Evolutionary conservation across 2,329 filamentous ascomycete genomes (phyloP).

Genomic region (Penicillium sp.): DNA sequence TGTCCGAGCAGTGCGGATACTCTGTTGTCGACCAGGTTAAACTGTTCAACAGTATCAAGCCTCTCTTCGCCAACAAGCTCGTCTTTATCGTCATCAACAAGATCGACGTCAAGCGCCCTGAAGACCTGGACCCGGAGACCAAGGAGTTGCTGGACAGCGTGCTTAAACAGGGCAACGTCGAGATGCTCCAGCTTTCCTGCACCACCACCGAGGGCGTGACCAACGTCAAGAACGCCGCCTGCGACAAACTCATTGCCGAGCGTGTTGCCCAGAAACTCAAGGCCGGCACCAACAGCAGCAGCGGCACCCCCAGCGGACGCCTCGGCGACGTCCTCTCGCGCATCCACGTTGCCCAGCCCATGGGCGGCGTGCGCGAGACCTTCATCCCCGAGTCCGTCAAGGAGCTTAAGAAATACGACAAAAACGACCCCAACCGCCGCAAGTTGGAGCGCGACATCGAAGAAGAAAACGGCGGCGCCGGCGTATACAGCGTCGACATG

Average conservation of each 20-base stretch:
- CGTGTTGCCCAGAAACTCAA: constrained; percentile 95
- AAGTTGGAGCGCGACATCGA: constrained; percentile 82
- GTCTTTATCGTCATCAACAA: constrained; percentile 98
- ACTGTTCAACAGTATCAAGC: constrained; percentile 94
- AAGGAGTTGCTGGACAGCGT: constrained; percentile 75
- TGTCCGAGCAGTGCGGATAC: constrained; percentile 95
- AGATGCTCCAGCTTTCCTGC: constrained; percentile 90
- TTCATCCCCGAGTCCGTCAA: constrained; percentile 86
- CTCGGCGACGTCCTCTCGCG: constrained; percentile 86
- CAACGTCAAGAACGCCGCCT: constrained; percentile 89
- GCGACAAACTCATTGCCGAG: constrained; percentile 87
- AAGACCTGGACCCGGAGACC: constrained; percentile 76
- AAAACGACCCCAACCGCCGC: constrained; percentile 75
- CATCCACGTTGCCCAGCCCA: constrained; percentile 94
- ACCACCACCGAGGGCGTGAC: constrained; percentile 93
- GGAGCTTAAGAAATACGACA: constrained; percentile 82
- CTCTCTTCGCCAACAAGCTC: constrained; percentile 93
- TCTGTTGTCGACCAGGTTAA: constrained; percentile 88
- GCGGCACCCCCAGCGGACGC: constrained; percentile 71
- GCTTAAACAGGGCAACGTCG: constrained; percentile 81
- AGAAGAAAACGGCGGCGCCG: constrained; percentile 86
- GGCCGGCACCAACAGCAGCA: constrained; percentile 72
- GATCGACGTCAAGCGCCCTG: constrained; percentile 84
- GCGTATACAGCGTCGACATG: constrained; percentile 93
- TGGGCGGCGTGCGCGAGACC: constrained; percentile 74